A percentile compares a stretch with the other conserved stretches of the same genome.
phyloP scores from a whole-genome alignment of 2,329 filamentous ascomycete species.

The Aspergillus ruber region DNA sequence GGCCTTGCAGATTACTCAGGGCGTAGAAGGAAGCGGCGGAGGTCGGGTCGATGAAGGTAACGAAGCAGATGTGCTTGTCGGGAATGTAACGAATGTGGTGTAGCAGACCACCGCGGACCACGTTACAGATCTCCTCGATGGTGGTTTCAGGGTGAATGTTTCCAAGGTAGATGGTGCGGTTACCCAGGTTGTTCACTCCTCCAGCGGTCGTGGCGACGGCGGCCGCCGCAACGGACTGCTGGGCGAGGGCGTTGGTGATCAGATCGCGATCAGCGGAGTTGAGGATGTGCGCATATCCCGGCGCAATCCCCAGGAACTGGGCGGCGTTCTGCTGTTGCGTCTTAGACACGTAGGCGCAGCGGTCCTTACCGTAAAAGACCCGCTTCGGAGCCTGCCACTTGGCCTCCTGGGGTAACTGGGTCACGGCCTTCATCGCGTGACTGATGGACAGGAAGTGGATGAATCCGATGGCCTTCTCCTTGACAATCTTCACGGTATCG shows the following conservation, averaged over 20 bases:
- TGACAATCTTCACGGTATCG: constrained; percentile 94
- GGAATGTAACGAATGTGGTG: constrained; percentile 99
- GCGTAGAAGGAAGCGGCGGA: constrained; percentile 97
- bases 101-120: constrained; percentile 87
- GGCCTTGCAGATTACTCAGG: constrained; percentile 88
- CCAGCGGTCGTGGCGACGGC: constrained; percentile 94
- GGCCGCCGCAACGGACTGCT: constrained; percentile 94
- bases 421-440: constrained; percentile 96
- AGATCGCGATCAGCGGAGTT: constrained; percentile 94
- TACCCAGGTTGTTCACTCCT: constrained; percentile 94
- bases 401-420: constrained; percentile 88
- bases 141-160: constrained; percentile 99
- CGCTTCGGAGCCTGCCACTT: constrained; percentile 95
- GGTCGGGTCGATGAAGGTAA: constrained; percentile 98
- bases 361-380: constrained; percentile 97
- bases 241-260: constrained; percentile 90
- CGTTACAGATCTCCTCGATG: constrained; percentile 99
- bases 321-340: constrained; percentile 99
- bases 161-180: constrained; percentile 93
- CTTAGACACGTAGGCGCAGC: constrained; percentile 97
- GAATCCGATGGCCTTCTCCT: constrained; percentile 96
- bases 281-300: constrained; percentile 91
- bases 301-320: constrained; percentile 94
- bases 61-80: constrained; percentile 99
- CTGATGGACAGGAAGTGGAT: constrained; percentile 96